Percentiles rank a stretch among this genome's conserved stretches.
These are phyloP conservation scores for Solanum bulbocastanum DNA, from an alignment of 257 asterid species.

Conservation along the genomic window DNA sequence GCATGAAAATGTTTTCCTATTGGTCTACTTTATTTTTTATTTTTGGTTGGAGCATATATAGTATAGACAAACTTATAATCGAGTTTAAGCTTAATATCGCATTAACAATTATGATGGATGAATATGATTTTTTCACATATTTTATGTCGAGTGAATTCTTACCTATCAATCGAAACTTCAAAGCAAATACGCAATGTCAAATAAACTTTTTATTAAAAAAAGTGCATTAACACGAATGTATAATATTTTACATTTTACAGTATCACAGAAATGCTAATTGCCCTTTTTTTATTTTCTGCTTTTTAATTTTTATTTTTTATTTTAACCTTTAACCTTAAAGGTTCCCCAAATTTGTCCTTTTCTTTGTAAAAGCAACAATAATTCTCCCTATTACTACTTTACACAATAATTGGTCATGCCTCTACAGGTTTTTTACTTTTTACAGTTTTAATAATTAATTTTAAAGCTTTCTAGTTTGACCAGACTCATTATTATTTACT, in stretches of 20 bases:
- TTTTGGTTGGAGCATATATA: neutral
- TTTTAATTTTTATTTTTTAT: too few relatives aligned
- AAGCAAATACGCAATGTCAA: too few relatives aligned
- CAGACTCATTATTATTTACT: neutral
- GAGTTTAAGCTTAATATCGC: neutral
- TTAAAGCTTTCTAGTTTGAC: neutral
- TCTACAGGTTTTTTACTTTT: neutral
- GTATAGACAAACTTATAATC: neutral
- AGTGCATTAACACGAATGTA: neutral
- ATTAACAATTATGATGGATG: too few relatives aligned
- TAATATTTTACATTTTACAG: neutral
- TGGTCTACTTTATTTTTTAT: neutral
- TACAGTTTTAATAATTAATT: neutral
- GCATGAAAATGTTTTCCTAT: neutral
- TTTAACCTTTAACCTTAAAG: neutral
- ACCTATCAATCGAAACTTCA: too few relatives aligned
- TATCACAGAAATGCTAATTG: too few relatives aligned
- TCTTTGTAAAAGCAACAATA: neutral
- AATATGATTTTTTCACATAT: neutral
- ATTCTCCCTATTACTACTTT: neutral
- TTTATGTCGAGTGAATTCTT: fast-evolving
- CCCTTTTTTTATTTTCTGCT: neutral
- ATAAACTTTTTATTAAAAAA: too few relatives aligned
- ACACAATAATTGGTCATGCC: neutral
- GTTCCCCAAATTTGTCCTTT: neutral